Conservation (phyloP, 768 basidiomycete species). For the Amanita rubescens region DNA sequence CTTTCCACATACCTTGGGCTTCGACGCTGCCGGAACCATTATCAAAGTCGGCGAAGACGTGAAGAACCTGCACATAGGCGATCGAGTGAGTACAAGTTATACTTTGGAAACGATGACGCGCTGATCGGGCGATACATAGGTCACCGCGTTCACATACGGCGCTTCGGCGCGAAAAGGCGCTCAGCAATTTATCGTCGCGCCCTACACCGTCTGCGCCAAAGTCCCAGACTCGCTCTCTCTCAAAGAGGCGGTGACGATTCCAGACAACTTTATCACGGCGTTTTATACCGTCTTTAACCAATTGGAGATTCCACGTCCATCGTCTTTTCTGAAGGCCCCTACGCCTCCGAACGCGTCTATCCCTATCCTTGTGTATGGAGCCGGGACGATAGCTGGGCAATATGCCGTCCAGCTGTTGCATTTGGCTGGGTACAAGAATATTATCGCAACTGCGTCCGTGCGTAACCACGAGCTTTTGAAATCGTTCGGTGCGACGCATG, state of each 20-base stretch:
- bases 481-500: conserved; percentile 28
- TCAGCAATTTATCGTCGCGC: conserved; percentile 17
- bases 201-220: conserved; percentile 21
- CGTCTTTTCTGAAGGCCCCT: conserved; percentile 19
- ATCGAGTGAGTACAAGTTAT: conserved; percentile 12
- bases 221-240: conserved; percentile 16
- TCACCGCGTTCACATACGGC: conserved; percentile 12
- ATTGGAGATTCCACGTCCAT: conserved; percentile 26
- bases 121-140: too few species aligned
- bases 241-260: conserved; percentile 31
- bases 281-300: conserved; percentile 31
- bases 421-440: conserved; percentile 29
- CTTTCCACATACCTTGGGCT: conserved; percentile 29
- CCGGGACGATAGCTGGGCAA: conserved; percentile 30
- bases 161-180: conserved; percentile 11
- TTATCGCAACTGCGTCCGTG: conserved; percentile 30
- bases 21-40: conserved; percentile 15
- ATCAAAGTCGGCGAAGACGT: too few species aligned
- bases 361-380: conserved; percentile 37
- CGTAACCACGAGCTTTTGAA: conserved; percentile 23
- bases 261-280: conserved; percentile 35
- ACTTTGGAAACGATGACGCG: too few species aligned
- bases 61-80: too few species aligned
- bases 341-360: conserved; percentile 18
- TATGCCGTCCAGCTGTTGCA: conserved; percentile 27